phyloP scores from a whole-genome alignment of 148 eudicot genomes.

The Vaccinium macrocarpon region DNA sequence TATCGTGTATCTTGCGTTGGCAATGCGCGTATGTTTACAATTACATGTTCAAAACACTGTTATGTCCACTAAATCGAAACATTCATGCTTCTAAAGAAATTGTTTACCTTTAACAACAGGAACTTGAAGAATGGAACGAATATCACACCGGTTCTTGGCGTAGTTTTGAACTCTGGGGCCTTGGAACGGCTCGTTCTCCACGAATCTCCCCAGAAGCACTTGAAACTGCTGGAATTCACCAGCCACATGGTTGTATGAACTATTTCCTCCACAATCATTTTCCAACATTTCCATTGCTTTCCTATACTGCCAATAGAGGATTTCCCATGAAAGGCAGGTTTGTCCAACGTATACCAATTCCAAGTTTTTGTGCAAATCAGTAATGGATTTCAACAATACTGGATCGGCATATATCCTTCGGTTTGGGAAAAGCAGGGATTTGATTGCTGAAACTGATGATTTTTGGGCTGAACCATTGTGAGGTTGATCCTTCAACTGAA shows the following conservation, averaged over 20 bases:
- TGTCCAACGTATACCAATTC: slow-evolving; percentile 80
- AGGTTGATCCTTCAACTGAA: slow-evolving; percentile 61
- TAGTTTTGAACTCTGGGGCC: slow-evolving; percentile 69
- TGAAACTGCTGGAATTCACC: slow-evolving; percentile 80
- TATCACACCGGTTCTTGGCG: slow-evolving; percentile 49
- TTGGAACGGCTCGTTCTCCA: slow-evolving; percentile 77
- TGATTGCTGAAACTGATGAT: slow-evolving; percentile 39
- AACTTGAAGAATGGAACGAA: slow-evolving; percentile 60
- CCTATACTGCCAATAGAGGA: slow-evolving; percentile 66
- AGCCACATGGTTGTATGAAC: slow-evolving; percentile 56
- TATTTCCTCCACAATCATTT: slow-evolving; percentile 42
- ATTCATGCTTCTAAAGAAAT: neutral
- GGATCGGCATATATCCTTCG: slow-evolving; percentile 61
- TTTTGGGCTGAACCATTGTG: slow-evolving; percentile 40
- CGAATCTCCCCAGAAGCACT: slow-evolving; percentile 71
- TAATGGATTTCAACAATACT: slow-evolving; percentile 36
- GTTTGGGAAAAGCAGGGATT: slow-evolving; percentile 44
- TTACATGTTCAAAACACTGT: too few relatives aligned
- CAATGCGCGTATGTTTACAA: too few relatives aligned
- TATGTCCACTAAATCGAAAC: too few relatives aligned
- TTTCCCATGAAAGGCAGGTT: slow-evolving; percentile 86
- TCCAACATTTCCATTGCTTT: slow-evolving; percentile 52
- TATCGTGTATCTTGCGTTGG: too few relatives aligned
- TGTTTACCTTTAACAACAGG: slow-evolving; percentile 69
- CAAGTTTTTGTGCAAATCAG: slow-evolving; percentile 55